phyloP scores from a whole-genome alignment of 768 basidiomycete species.

The Phlebiopsis flavidoalba region DNA sequence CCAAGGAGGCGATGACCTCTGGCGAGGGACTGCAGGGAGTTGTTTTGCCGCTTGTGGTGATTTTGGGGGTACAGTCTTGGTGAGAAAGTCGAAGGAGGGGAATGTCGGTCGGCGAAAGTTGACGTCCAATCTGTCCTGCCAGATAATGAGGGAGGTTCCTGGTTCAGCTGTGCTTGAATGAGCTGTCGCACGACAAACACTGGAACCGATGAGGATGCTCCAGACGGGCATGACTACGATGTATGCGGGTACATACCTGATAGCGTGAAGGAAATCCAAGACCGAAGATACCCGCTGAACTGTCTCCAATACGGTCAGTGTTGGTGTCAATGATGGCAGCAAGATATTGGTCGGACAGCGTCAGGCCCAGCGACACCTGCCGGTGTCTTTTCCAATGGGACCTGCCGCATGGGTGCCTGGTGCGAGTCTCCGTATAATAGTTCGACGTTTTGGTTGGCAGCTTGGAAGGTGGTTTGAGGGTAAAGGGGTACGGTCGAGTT shows the following conservation, averaged over 20 bases:
- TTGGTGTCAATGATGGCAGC: constrained; percentile 68
- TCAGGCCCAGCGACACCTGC: constrained; percentile 49
- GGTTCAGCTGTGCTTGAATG: constrained; percentile 9
- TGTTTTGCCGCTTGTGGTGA: constrained; percentile 3
- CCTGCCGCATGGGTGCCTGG: constrained; percentile 65
- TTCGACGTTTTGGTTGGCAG: constrained; percentile 38
- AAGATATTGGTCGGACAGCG: constrained; percentile 48
- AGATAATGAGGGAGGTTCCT: not conserved
- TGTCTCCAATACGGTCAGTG: constrained; percentile 50
- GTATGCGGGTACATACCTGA: constrained; percentile 40
- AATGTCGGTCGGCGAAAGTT: constrained; percentile 10
- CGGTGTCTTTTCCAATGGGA: constrained; percentile 52
- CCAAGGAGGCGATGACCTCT: constrained; percentile 23
- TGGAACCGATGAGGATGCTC: not conserved
- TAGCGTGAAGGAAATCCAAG: constrained; percentile 71
- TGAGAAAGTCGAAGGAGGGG: constrained; percentile 11
- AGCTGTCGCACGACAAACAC: constrained; percentile 24
- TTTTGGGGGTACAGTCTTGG: not conserved
- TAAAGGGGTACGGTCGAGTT: constrained; percentile 42
- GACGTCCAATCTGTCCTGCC: constrained; percentile 4
- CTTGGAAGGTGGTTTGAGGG: constrained; percentile 42
- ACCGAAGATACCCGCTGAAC: constrained; percentile 65
- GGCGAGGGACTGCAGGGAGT: constrained; percentile 6
- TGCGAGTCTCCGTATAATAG: constrained; percentile 68
- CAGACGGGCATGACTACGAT: not conserved